Base-by-base conservation (phyloP, 2,329 filamentous ascomycete genomes). In the Pezicula rhizophila region DNA sequence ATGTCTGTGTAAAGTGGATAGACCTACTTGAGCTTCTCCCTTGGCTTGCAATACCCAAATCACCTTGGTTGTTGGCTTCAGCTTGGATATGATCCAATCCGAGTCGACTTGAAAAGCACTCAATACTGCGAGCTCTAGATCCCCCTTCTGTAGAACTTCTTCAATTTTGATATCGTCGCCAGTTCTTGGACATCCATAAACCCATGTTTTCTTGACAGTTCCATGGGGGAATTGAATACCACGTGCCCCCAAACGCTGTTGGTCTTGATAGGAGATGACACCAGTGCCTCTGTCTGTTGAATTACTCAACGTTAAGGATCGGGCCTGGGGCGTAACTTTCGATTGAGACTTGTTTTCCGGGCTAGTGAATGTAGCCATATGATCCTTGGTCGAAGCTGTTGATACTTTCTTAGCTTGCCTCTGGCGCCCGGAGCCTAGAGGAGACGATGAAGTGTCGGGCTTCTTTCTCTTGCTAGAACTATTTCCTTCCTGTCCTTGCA, bases 81-180 rank as follows among this genome's bases (percentile, higher is more conserved):
- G 65, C 63, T 93, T 95, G 11, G 48, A 46, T 14, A 37, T 43
- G 7, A 64, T 47, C 61, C 61, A 64, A 25, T 85, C 77, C 12
- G 85, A 78, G 54, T 97, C 85, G 82, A 88, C 93, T 63, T 92
- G 82, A 58, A 87, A 97, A 0, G 92, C 88, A 57, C 90, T 95
- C 5, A 97, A 70, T 0, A 97, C 78, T 1, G 89, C 91, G 35
- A 89, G 78, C 45, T 87, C 73, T 8, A 97, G 72, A 11, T 83
- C 76, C 2, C 79, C 69, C 52, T 80, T 84, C 64, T 95, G 86
- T 1, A 96, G 68, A 0, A 96, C 79, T 64, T 96, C 90, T 60
- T 95, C 89, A 37, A 97, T 82, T 52, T 83, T 93, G 62, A 97
- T 89, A 53, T 95, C 89, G 52, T 90, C 78, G 4, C 71, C 72